Conservation (phyloP, 2,329 filamentous ascomycete species). For the Lojkania enalia region DNA sequence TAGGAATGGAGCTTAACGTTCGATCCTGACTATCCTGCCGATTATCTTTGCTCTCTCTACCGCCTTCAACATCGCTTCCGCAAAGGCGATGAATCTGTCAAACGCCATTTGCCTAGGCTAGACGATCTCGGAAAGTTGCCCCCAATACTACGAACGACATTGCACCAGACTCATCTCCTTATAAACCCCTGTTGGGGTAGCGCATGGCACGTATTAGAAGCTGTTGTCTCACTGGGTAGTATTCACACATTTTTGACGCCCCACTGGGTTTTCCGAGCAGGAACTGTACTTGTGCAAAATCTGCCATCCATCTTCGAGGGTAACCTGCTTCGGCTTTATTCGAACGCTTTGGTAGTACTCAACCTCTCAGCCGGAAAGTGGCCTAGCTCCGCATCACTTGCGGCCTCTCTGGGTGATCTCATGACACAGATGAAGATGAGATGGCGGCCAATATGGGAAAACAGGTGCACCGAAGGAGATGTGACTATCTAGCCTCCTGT, state of each 20-base stretch:
- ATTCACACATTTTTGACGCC: slow-evolving; percentile 40
- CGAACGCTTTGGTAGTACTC: slow-evolving; percentile 40
- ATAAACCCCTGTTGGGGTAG: slow-evolving; percentile 38
- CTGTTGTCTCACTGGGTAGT: slow-evolving; percentile 34
- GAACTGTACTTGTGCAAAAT: slow-evolving; percentile 37
- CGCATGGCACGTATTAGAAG: slow-evolving; percentile 37
- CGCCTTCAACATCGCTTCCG: slow-evolving; percentile 41
- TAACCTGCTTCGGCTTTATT: slow-evolving; percentile 40
- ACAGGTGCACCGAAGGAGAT: slow-evolving; percentile 26
- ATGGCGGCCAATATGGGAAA: slow-evolving; percentile 29
- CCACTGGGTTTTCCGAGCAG: slow-evolving; percentile 42
- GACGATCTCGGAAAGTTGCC: slow-evolving; percentile 27
- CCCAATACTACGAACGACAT: slow-evolving; percentile 31
- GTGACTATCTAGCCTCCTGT: slow-evolving; percentile 27
- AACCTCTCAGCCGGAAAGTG: slow-evolving; percentile 40
- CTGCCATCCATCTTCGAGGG: slow-evolving; percentile 33
- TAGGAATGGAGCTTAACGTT: slow-evolving; percentile 36
- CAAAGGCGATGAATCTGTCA: slow-evolving; percentile 33
- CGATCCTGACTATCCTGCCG: slow-evolving; percentile 28
- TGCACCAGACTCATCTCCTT: slow-evolving; percentile 40
- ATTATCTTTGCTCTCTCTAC: slow-evolving; percentile 41
- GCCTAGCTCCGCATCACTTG: slow-evolving; percentile 35
- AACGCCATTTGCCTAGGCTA: slow-evolving; percentile 28
- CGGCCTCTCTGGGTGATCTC: slow-evolving; percentile 33
- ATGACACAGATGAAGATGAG: slow-evolving; percentile 40